Conservation (phyloP, 768 basidiomycete species). For the Mycena amicta region DNA sequence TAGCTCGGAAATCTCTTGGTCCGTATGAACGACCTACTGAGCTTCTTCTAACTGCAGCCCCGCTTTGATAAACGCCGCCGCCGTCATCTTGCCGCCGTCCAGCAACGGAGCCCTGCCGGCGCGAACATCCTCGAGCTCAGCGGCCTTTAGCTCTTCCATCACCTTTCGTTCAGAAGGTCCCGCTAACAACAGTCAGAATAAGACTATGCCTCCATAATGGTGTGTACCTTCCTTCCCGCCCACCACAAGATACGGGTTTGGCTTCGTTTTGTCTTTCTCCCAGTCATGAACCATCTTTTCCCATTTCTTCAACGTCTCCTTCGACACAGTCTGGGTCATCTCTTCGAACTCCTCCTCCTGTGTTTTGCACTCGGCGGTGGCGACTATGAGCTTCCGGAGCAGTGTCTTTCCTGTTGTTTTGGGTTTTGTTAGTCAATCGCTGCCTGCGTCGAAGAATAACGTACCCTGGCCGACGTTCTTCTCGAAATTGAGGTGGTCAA, state of each 20-base stretch:
- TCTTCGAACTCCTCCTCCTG: slow-evolving; percentile 5
- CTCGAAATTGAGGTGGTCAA: neutral
- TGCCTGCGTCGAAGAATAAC: neutral
- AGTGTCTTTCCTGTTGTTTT: slow-evolving; percentile 5
- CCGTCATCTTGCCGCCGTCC: neutral
- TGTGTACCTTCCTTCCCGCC: neutral
- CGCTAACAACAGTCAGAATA: neutral
- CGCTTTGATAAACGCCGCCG: slow-evolving; percentile 3
- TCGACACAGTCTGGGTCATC: neutral
- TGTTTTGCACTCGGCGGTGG: slow-evolving; percentile 7
- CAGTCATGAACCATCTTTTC: slow-evolving; percentile 1
- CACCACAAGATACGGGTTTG: slow-evolving; percentile 1
- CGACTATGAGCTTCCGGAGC: slow-evolving; percentile 7
- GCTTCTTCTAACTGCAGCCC: slow-evolving; percentile 9
- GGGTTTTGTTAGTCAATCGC: too few relatives aligned
- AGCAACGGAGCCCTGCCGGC: neutral
- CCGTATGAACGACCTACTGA: slow-evolving; percentile 5
- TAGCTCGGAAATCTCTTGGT: too few relatives aligned
- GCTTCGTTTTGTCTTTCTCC: neutral
- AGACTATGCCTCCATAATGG: neutral
- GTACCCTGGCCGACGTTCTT: slow-evolving; percentile 15
- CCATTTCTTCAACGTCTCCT: neutral
- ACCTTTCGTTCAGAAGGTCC: slow-evolving; percentile 1
- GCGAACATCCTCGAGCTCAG: neutral
- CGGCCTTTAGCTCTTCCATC: neutral